Evolutionary conservation across 192 early-diverging fungal species (phyloP).

Genomic region (Linnemannia exigua): DNA sequence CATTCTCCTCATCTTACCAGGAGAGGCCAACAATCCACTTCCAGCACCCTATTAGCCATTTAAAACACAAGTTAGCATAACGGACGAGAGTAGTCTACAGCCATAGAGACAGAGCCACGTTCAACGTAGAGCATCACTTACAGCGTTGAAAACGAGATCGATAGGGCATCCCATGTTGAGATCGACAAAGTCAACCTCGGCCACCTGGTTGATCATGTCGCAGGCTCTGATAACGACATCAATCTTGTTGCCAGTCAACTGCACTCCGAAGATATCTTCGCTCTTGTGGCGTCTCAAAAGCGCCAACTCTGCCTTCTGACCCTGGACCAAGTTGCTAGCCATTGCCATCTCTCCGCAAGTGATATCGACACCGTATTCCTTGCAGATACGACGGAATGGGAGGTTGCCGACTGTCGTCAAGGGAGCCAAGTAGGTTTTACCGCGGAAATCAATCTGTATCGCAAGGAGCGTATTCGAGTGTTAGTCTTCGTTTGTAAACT

Average conservation of each 20-base stretch:
- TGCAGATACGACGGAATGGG: conserved; percentile 96
- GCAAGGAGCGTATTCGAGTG: neutral
- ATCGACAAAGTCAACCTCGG: conserved; percentile 94
- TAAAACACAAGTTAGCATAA: neutral
- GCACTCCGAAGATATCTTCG: conserved; percentile 95
- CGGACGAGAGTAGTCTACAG: neutral
- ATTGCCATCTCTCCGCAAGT: conserved; percentile 98
- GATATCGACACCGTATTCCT: conserved; percentile 94
- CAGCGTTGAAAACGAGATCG: conserved; percentile 82
- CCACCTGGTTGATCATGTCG: conserved; percentile 76
- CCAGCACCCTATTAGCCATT: conserved; percentile 75
- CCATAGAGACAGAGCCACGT: neutral
- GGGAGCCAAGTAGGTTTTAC: conserved; percentile 95
- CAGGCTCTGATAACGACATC: conserved; percentile 71
- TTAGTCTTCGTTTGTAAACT: too few relatives aligned
- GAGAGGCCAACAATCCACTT: conserved; percentile 80
- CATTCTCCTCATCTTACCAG: conserved; percentile 80
- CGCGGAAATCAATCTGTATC: conserved; percentile 76
- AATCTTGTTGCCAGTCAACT: conserved; percentile 80
- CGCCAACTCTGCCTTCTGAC: conserved; percentile 84
- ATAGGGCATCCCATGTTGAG: conserved; percentile 98
- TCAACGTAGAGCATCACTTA: conserved; percentile 13
- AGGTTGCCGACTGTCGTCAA: conserved; percentile 98
- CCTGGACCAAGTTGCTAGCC: conserved; percentile 76
- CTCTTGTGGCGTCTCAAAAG: conserved; percentile 85